Evolutionary conservation across 345 rosid species (phyloP).

Genomic region (Gossypium australe): DNA sequence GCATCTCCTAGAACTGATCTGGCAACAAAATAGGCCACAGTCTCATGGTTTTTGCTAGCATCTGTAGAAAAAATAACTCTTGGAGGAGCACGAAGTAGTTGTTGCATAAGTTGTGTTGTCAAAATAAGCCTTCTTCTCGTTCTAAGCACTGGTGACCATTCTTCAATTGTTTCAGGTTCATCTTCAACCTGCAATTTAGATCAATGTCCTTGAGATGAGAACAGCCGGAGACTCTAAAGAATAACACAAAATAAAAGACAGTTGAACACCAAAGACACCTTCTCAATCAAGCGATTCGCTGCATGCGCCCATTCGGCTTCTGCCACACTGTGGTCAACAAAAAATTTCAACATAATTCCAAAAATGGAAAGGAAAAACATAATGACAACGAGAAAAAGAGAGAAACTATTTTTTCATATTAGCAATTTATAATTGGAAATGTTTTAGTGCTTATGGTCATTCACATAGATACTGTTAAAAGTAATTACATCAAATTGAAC

Average conservation of each 20-base stretch:
- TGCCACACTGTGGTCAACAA: slow-evolving; percentile 47
- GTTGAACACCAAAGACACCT: slow-evolving; percentile 39
- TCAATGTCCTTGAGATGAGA: slow-evolving; percentile 12
- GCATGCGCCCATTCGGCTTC: slow-evolving; percentile 69
- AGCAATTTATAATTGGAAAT: not conserved
- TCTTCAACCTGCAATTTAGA: slow-evolving; percentile 53
- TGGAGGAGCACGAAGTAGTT: slow-evolving; percentile 50
- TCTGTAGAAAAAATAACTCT: slow-evolving; percentile 43
- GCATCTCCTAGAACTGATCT: slow-evolving; percentile 73
- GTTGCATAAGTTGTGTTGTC: slow-evolving; percentile 82
- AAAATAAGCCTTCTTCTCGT: slow-evolving; percentile 70
- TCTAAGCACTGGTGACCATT: slow-evolving; percentile 35
- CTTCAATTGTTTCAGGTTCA: slow-evolving; percentile 47
- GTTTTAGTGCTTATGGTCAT: not conserved
- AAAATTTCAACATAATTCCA: slow-evolving; percentile 5
- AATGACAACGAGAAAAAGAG: not conserved
- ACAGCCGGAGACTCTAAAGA: not conserved
- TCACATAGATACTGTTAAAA: not conserved
- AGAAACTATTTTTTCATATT: not conserved
- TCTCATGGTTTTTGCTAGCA: slow-evolving; percentile 47
- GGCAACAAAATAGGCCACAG: slow-evolving; percentile 40
- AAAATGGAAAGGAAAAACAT: not conserved
- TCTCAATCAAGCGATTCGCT: slow-evolving; percentile 57
- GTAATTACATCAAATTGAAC: not conserved
- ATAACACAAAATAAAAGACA: not conserved